These are phyloP conservation scores for Camellia sinensis DNA, from an alignment of 148 eudicot species.

Conservation along the genomic window DNA sequence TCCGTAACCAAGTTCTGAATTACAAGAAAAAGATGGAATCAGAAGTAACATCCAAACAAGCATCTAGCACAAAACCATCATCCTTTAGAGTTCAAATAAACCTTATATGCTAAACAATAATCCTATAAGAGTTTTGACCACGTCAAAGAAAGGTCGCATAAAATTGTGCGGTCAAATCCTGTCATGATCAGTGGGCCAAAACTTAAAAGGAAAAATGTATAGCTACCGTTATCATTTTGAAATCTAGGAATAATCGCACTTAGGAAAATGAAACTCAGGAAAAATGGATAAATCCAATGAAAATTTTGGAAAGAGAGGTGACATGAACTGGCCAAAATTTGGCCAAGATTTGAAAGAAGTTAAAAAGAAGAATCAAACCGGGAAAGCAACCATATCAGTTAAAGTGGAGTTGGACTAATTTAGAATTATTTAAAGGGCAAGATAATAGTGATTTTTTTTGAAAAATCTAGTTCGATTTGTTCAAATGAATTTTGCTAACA, in stretches of 20 bases:
- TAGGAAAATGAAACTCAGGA: background rate
- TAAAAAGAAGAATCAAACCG: background rate
- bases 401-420: background rate
- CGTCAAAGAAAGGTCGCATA: background rate
- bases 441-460: background rate
- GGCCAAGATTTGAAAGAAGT: background rate
- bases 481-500: background rate
- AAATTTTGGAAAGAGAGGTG: constrained; percentile 2
- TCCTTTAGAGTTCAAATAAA: background rate
- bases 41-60: constrained; percentile 5
- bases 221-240: background rate
- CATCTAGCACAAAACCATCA: background rate
- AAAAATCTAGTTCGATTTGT: background rate
- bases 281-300: background rate
- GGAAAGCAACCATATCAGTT: background rate
- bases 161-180: background rate
- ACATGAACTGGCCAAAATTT: background rate
- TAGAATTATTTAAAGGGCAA: background rate
- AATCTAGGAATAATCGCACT: background rate
- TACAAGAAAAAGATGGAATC: constrained; percentile 15
- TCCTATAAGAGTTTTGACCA: background rate
- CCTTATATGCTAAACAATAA: background rate
- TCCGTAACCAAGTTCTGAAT: constrained; percentile 95
- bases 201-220: background rate
- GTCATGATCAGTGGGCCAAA: background rate